Evolutionary conservation across 495 filamentous ascomycete genomes (phyloP).

Genomic region (Podospora conica): DNA sequence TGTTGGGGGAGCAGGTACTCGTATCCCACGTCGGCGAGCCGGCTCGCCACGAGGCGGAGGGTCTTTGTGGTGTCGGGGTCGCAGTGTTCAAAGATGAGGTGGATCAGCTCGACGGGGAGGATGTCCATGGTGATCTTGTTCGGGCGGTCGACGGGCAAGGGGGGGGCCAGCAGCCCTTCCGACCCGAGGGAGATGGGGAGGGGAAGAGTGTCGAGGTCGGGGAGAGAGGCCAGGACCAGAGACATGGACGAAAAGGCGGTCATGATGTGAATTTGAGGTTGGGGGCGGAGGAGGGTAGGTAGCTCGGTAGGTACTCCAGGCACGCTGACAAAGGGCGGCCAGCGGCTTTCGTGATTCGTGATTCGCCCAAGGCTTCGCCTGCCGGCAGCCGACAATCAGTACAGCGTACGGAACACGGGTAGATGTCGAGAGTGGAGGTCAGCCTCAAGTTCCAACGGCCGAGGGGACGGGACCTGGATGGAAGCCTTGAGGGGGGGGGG

Average conservation of each 20-base stretch:
- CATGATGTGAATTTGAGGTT: conserved; percentile 6
- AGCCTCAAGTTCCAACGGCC: background rate
- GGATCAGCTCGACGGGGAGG: conserved; percentile 43
- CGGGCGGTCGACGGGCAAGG: conserved; percentile 4
- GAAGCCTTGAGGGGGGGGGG: background rate
- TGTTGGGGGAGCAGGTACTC: conserved; percentile 36
- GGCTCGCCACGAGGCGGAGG: conserved; percentile 34
- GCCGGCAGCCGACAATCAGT: background rate
- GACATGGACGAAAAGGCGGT: conserved; percentile 17
- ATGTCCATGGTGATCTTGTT: conserved; percentile 25
- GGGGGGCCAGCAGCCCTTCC: conserved; percentile 1
- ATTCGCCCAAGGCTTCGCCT: background rate
- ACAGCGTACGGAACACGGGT: background rate
- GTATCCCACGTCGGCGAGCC: conserved; percentile 40
- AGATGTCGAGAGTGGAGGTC: background rate
- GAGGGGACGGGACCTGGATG: background rate
- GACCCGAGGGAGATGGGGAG: background rate
- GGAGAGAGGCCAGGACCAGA: background rate
- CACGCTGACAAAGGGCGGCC: background rate
- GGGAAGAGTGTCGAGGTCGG: conserved; percentile 3
- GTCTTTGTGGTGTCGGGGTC: conserved; percentile 33
- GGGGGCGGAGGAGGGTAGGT: background rate
- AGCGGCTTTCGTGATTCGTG: background rate
- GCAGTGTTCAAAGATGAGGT: conserved; percentile 42
- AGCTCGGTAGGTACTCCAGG: background rate